A percentile compares a stretch with the other conserved stretches of the same genome.
Conservation (phyloP, 2,329 filamentous ascomycete genomes). For the Pseudofabraea citricarpa region DNA sequence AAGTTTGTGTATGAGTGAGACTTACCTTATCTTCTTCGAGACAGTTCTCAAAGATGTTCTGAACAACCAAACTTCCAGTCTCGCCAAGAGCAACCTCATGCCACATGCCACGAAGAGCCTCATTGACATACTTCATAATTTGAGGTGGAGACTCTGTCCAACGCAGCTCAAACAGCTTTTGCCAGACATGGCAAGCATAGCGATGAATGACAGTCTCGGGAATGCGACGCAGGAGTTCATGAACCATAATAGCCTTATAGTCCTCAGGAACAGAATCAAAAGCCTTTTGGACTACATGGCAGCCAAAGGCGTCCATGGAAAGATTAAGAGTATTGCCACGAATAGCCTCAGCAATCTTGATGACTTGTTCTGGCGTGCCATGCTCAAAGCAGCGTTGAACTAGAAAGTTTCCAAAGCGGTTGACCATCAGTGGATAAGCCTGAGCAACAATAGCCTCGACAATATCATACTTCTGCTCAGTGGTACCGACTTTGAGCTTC, state of each 20-base stretch:
- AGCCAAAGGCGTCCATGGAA: conserved; percentile 98
- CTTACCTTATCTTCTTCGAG: conserved; percentile 94
- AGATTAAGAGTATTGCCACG: conserved; percentile 89
- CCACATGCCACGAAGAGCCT: conserved; percentile 94
- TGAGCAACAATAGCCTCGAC: conserved; percentile 94
- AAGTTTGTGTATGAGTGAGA: conserved; percentile 6
- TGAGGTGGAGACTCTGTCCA: conserved; percentile 94
- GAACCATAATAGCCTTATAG: conserved; percentile 98
- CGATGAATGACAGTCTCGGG: conserved; percentile 97
- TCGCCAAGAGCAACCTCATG: conserved; percentile 96
- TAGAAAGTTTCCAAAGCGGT: conserved; percentile 97
- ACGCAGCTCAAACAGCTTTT: conserved; percentile 96
- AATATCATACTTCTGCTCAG: conserved; percentile 95
- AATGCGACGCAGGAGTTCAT: conserved; percentile 89
- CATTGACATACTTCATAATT: conserved; percentile 98
- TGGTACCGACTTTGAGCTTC: conserved; percentile 94
- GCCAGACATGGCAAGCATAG: conserved; percentile 98
- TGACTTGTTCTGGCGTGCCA: conserved; percentile 87
- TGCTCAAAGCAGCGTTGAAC: conserved; percentile 99
- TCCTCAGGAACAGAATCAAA: conserved; percentile 97
- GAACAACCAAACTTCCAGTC: conserved; percentile 94
- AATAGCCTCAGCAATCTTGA: conserved; percentile 91
- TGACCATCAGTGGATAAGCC: conserved; percentile 94
- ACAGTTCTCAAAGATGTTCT: conserved; percentile 99
- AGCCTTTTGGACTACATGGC: conserved; percentile 96